Conservation (phyloP, 305 asterid species). For the Stenogyne calaminthoides region DNA sequence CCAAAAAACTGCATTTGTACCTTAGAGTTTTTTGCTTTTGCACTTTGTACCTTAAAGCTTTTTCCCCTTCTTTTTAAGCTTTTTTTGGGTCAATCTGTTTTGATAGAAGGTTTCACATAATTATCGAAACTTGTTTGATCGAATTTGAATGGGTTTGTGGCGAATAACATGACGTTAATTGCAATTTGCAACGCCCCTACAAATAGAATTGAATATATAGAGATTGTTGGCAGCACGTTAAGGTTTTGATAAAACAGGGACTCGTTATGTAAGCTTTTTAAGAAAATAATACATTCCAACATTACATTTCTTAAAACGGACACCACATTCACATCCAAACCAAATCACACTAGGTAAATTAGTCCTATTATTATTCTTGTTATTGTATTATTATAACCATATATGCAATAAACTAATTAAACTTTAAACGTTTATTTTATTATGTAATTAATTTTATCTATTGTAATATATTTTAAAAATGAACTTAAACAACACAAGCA, state of each 20-base stretch:
- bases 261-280: background rate
- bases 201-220: background rate
- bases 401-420: no score
- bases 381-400: no score
- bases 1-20: no score
- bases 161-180: background rate
- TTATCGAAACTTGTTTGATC: background rate
- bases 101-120: background rate
- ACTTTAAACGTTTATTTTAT: no score
- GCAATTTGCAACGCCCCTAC: background rate
- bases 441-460: no score
- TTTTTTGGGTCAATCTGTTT: background rate
- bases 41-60: no score
- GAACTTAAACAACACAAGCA: no score
- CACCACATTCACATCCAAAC: background rate
- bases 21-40: no score
- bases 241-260: background rate
- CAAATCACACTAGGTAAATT: background rate
- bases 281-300: background rate
- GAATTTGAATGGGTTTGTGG: background rate
- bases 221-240: background rate
- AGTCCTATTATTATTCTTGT: no score
- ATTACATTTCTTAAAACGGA: background rate
- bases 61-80: background rate
- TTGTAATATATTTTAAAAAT: no score